Conservation (phyloP, 169 alveolate genomes). For the Miamiensis avidus region DNA sequence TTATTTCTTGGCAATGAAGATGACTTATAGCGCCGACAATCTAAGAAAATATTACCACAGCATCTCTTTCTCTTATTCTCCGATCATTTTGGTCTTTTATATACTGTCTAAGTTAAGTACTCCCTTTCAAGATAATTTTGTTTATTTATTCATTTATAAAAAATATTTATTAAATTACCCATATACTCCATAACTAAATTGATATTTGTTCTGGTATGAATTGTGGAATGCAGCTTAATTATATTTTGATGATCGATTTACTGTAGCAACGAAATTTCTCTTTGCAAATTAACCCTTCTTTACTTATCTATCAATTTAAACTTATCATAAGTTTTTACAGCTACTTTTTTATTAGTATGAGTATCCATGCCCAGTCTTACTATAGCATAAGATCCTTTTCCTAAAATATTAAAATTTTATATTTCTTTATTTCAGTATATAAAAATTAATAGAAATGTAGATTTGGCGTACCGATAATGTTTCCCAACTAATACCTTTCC, state of each 20-base stretch:
- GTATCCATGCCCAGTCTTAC: slow-evolving; percentile 57
- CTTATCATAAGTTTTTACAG: slow-evolving; percentile 71
- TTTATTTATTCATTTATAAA: too few relatives aligned
- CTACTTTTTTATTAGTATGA: slow-evolving; percentile 53
- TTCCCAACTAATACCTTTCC: neutral
- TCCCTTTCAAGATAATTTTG: neutral
- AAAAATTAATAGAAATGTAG: too few relatives aligned
- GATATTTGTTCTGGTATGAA: slow-evolving; percentile 63
- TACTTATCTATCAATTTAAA: slow-evolving; percentile 62
- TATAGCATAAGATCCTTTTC: slow-evolving; percentile 68
- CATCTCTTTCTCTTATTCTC: slow-evolving; percentile 53
- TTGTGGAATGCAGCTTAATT: slow-evolving; percentile 56
- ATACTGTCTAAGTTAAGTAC: neutral
- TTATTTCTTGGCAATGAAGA: slow-evolving; percentile 58
- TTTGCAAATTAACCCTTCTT: slow-evolving; percentile 63
- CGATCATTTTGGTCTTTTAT: slow-evolving; percentile 19
- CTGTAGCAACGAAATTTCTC: slow-evolving; percentile 73
- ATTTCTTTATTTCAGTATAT: too few relatives aligned
- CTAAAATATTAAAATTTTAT: too few relatives aligned
- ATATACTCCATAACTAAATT: slow-evolving; percentile 73
- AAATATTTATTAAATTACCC: slow-evolving; percentile 28
- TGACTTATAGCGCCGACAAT: slow-evolving; percentile 54
- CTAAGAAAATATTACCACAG: slow-evolving; percentile 44
- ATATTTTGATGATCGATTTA: slow-evolving; percentile 69
- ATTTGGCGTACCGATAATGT: too few relatives aligned